These are phyloP conservation scores for Ogataea pilisensis DNA, from an alignment of 805 yeast species.

Conservation along the genomic window DNA sequence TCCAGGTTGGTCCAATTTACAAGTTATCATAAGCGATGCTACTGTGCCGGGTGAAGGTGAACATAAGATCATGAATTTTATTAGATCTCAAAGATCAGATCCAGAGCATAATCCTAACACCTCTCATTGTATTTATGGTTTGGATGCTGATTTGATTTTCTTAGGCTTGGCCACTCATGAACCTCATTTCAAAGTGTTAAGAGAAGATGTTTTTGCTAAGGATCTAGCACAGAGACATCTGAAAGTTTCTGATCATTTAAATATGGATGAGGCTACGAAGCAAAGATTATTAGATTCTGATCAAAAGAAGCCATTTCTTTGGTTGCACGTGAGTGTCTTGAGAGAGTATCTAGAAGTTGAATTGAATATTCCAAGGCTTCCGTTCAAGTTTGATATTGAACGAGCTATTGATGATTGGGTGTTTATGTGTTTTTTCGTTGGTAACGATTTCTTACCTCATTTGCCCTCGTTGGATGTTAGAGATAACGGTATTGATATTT, in stretches of 20 bases:
- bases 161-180: slow-evolving; percentile 96
- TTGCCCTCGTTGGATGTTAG: slow-evolving; percentile 92
- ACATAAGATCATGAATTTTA: slow-evolving; percentile 95
- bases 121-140: slow-evolving; percentile 92
- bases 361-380: slow-evolving; percentile 60
- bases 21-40: slow-evolving; percentile 90
- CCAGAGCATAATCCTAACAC: slow-evolving; percentile 90
- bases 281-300: slow-evolving; percentile 39
- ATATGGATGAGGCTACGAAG: slow-evolving; percentile 57
- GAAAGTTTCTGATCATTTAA: slow-evolving; percentile 45
- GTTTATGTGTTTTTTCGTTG: slow-evolving; percentile 96
- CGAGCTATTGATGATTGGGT: slow-evolving; percentile 99
- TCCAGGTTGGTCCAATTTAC: slow-evolving; percentile 89
- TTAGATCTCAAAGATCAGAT: slow-evolving; percentile 83
- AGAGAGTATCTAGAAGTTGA: slow-evolving; percentile 88
- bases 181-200: slow-evolving; percentile 87
- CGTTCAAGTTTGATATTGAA: slow-evolving; percentile 81
- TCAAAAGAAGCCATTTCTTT: slow-evolving; percentile 77
- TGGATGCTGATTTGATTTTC: slow-evolving; percentile 97
- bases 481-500: slow-evolving; percentile 83
- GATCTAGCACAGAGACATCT: slow-evolving; percentile 43
- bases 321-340: slow-evolving; percentile 86
- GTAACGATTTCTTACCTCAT: slow-evolving; percentile 97
- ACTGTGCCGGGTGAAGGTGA: slow-evolving; percentile 99
- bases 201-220: slow-evolving; percentile 96